Percentiles rank a stretch among this genome's conserved stretches.
phyloP scores from a whole-genome alignment of 176 grass and related monocot genomes.

The Chloris gayana region DNA sequence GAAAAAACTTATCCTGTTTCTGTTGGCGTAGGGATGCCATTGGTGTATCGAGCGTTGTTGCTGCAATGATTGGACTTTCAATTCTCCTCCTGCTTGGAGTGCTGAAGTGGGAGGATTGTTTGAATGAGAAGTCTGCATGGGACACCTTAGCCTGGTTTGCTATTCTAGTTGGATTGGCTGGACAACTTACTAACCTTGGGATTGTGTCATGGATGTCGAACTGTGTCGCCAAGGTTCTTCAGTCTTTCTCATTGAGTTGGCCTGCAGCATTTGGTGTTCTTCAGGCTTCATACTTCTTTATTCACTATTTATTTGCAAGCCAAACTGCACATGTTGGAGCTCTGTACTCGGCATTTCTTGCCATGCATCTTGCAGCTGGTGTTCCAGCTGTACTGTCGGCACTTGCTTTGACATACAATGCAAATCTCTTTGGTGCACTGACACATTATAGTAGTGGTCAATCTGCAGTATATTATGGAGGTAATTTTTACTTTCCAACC shows the following conservation, averaged over 20 bases:
- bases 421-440: slow-evolving; percentile 93
- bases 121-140: slow-evolving; percentile 97
- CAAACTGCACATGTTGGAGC: slow-evolving; percentile 95
- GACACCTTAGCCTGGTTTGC: slow-evolving; percentile 99
- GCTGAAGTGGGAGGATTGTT: slow-evolving; percentile 89
- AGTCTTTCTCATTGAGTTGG: slow-evolving; percentile 91
- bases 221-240: slow-evolving; percentile 80
- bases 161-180: slow-evolving; percentile 95
- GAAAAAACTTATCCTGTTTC: background rate
- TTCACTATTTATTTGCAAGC: slow-evolving; percentile 97
- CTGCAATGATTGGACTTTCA: slow-evolving; percentile 91
- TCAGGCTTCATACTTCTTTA: slow-evolving; percentile 92
- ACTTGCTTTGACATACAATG: slow-evolving; percentile 83
- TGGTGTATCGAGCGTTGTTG: slow-evolving; percentile 79
- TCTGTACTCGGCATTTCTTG: slow-evolving; percentile 88
- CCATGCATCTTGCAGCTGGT: slow-evolving; percentile 95
- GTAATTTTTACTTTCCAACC: slow-evolving; percentile 48
- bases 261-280: slow-evolving; percentile 87
- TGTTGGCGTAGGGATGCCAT: slow-evolving; percentile 60
- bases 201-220: slow-evolving; percentile 92
- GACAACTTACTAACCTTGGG: slow-evolving; percentile 78
- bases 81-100: slow-evolving; percentile 90
- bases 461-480: slow-evolving; percentile 92
- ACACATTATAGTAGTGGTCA: slow-evolving; percentile 98
- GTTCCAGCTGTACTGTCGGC: slow-evolving; percentile 77